Evolutionary conservation across 441 rosid species (phyloP), one percentile per base, ranked within the genome.

Genomic region (Corymbia calophylla): DNA sequence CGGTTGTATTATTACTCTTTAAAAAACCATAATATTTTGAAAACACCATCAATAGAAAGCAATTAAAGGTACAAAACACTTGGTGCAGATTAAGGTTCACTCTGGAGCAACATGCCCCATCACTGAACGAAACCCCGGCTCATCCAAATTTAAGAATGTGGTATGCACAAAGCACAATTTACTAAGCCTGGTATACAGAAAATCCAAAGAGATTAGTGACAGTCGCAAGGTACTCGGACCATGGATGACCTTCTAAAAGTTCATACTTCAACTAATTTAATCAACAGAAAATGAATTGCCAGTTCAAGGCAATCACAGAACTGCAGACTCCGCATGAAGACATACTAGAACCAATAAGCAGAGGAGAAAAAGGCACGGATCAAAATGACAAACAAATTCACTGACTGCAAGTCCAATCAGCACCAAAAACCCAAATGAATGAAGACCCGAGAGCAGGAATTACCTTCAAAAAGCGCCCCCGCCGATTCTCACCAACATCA

Each of bases 381-480:
- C 49, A 73, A 73, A 13, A 73, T 73, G 29, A 73, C 51, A 53
- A 62, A 29, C 66, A 29, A 54, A 25, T 54, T 54, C 47, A 53
- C 68, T 66, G 35, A 35, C 53, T 10, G 53, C 39, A 17, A 18
- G 53, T 39, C 54, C 89, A 82, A 48, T 88, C 60, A 48, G 15
- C 55, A 44, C 12, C 27, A 3, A 81, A 88, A 17, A 80, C 35
- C 58, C 60, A 58, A 51, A 13, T 23, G 21, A 73, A 88, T 81
- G 77, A 47, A 32, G 86, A 82, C 60, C 48, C 32, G 2, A 66
- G 60, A 31, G 31, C 48, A 39, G 73, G 54, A 51, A 10, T 80
- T 94, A 97, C 99, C 99, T 97, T 97, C 92, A 97, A 93, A 92
- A 97, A 97, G 84, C 99, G 97, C 85, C 99, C 99, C 86, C 99